Evolutionary conservation across 352 stramenopile genomes (phyloP).

Genomic region (Phytopythium oedochilum): DNA sequence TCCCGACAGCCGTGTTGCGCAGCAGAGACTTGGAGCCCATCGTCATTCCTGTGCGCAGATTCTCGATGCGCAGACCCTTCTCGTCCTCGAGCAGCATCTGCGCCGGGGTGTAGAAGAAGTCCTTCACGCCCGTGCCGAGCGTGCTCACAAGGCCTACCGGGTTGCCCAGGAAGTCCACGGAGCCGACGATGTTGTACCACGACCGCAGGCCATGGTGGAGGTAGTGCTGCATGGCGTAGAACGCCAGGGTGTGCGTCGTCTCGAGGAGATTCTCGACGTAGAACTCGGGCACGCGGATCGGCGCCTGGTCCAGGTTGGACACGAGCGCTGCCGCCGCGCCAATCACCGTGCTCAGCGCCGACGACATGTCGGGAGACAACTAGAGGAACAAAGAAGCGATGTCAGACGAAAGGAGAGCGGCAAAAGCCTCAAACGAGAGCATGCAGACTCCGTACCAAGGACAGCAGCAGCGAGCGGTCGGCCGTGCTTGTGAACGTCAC

Average conservation of each 20-base stretch:
- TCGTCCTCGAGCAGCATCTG: constrained; percentile 91
- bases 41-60: constrained; percentile 83
- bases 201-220: constrained; percentile 75
- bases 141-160: constrained; percentile 88
- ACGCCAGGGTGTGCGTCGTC: constrained; percentile 77
- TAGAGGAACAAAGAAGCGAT: constrained; percentile 14
- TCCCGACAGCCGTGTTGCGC: constrained; percentile 81
- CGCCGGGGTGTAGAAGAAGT: constrained; percentile 94
- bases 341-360: constrained; percentile 73
- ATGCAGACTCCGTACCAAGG: constrained; percentile 41
- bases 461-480: constrained; percentile 77
- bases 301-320: constrained; percentile 82
- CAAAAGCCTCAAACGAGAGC: neutral
- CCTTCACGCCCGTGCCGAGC: constrained; percentile 86
- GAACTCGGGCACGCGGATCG: constrained; percentile 87
- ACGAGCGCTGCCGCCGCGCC: constrained; percentile 75
- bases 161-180: constrained; percentile 88
- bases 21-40: constrained; percentile 86
- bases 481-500: constrained; percentile 86
- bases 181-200: constrained; percentile 88
- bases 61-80: constrained; percentile 79
- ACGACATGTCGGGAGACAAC: constrained; percentile 80
- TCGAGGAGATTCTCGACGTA: constrained; percentile 88
- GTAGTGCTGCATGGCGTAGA: constrained; percentile 88
- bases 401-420: constrained; percentile 1